phyloP scores from a whole-genome alignment of 1,284 basidiomycete genomes.

The Irpex sp. region DNA sequence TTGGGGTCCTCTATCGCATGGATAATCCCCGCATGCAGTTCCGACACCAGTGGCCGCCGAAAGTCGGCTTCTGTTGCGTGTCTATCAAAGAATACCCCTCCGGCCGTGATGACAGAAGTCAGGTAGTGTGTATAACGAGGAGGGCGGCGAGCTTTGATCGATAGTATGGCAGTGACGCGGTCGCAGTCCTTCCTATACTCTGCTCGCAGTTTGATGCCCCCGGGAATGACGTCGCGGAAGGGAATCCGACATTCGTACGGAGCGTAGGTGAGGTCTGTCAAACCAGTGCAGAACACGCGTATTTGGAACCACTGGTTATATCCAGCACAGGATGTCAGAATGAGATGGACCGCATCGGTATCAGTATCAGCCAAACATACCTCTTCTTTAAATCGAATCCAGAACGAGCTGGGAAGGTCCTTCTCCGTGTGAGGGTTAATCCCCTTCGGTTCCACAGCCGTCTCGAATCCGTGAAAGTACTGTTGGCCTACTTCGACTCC shows the following conservation, averaged over 20 bases:
- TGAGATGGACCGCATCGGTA: not conserved
- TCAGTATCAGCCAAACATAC: not conserved
- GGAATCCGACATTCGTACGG: constrained; percentile 12
- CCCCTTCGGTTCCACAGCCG: not conserved
- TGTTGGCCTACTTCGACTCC: not conserved
- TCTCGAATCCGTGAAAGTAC: constrained; percentile 4
- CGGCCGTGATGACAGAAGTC: not conserved
- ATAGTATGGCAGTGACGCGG: not conserved
- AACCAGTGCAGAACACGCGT: constrained; percentile 3
- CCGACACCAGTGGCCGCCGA: not conserved
- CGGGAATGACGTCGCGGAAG: constrained; percentile 6
- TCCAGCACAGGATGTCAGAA: not conserved
- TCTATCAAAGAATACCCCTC: constrained; percentile 2
- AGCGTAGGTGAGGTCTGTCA: not conserved
- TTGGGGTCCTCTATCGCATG: not conserved
- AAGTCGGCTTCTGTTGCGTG: constrained; percentile 11
- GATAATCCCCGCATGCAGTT: constrained; percentile 1
- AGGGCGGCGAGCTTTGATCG: constrained; percentile 3
- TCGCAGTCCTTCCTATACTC: not conserved
- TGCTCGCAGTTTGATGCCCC: constrained; percentile 6
- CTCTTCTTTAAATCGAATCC: constrained; percentile 11
- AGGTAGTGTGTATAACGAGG: constrained; percentile 3
- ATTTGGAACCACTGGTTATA: constrained; percentile 10
- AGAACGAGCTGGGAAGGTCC: constrained; percentile 10
- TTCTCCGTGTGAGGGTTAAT: not conserved